Conservation (phyloP, 495 filamentous ascomycete species). For the Hyaloscypha bicolor region DNA sequence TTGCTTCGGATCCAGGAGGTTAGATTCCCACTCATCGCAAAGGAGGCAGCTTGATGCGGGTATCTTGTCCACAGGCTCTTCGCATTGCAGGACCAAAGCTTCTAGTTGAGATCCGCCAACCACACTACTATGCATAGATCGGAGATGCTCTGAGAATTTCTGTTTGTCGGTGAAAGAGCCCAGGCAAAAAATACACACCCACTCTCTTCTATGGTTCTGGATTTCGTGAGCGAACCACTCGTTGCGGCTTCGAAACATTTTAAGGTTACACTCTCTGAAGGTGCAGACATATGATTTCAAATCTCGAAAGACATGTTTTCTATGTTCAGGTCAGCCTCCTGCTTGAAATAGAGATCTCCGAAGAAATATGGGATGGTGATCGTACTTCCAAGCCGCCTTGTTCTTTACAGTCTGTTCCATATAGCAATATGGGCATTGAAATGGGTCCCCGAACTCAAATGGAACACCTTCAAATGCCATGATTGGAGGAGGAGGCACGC, state of each 20-base stretch:
- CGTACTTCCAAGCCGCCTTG: slow-evolving; percentile 40
- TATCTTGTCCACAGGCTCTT: slow-evolving; percentile 25
- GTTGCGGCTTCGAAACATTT: slow-evolving; percentile 24
- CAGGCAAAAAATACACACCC: slow-evolving; percentile 8
- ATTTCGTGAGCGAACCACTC: slow-evolving; percentile 32
- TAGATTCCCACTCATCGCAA: slow-evolving; percentile 28
- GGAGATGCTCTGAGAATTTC: slow-evolving; percentile 8
- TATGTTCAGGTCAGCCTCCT: background rate
- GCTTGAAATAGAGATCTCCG: background rate
- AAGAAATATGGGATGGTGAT: background rate
- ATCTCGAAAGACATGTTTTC: slow-evolving; percentile 39
- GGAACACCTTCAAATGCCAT: slow-evolving; percentile 23
- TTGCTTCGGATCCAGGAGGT: slow-evolving; percentile 12
- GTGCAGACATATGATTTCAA: slow-evolving; percentile 40
- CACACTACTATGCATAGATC: slow-evolving; percentile 1
- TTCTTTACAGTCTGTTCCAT: slow-evolving; percentile 34
- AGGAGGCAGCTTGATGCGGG: slow-evolving; percentile 22
- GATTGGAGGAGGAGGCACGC: slow-evolving; percentile 16
- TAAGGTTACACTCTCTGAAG: slow-evolving; percentile 21
- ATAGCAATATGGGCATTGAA: slow-evolving; percentile 43
- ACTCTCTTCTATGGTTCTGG: slow-evolving; percentile 27
- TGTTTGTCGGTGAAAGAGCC: background rate
- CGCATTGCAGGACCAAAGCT: slow-evolving; percentile 22
- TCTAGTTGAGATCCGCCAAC: slow-evolving; percentile 13
- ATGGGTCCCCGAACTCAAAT: slow-evolving; percentile 30